Evolutionary conservation across 1,284 basidiomycete species (phyloP).

Genomic region (Rhodotorula sp.): DNA sequence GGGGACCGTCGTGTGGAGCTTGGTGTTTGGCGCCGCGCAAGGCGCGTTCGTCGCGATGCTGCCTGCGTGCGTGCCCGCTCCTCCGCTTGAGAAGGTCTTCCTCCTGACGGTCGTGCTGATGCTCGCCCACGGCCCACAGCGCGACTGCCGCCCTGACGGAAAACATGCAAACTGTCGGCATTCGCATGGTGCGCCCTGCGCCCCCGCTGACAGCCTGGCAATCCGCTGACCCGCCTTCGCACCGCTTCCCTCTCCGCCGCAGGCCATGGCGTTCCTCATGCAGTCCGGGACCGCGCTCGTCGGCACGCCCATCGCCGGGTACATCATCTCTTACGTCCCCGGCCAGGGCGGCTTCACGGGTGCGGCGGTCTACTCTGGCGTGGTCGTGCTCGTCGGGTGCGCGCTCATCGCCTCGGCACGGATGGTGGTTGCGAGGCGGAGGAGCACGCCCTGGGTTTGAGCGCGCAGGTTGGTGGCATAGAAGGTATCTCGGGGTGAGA

Average conservation of each 20-base stretch:
- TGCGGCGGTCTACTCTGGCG: constrained; percentile 45
- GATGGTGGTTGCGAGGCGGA: constrained; percentile 27
- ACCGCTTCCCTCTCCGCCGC: background rate
- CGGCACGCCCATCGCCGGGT: constrained; percentile 48
- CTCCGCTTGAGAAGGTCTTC: background rate
- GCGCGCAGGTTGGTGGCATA: background rate
- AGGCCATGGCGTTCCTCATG: constrained; percentile 44
- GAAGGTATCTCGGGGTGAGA: background rate
- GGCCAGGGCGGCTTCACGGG: constrained; percentile 40
- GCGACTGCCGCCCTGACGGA: constrained; percentile 30
- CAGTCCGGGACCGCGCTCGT: constrained; percentile 46
- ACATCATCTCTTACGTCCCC: constrained; percentile 43
- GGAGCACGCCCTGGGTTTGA: constrained; percentile 46
- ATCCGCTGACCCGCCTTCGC: background rate
- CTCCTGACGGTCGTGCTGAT: background rate
- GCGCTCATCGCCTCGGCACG: constrained; percentile 29
- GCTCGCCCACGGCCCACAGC: background rate
- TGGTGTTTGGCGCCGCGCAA: constrained; percentile 49
- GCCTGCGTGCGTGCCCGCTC: constrained; percentile 18
- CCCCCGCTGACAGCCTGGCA: too few relatives aligned
- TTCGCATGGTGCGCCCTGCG: constrained; percentile 29
- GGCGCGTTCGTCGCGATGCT: constrained; percentile 34
- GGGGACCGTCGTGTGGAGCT: constrained; percentile 46
- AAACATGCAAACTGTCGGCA: constrained; percentile 34
- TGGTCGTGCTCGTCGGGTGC: constrained; percentile 40